phyloP scores from a whole-genome alignment of 176 grass and related monocot genomes.

The Chloris gayana region DNA sequence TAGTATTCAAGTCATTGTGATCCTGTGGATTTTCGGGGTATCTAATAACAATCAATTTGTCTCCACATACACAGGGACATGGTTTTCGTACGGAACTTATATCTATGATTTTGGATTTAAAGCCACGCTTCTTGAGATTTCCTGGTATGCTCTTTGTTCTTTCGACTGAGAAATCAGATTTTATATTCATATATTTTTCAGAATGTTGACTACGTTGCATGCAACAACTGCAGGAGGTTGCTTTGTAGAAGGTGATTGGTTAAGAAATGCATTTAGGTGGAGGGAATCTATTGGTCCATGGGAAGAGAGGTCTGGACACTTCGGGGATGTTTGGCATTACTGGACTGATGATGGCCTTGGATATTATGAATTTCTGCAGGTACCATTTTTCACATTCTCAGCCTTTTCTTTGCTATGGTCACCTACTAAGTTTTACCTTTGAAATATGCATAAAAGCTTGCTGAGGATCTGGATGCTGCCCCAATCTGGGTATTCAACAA shows the following conservation, averaged over 20 bases:
- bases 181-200: not conserved
- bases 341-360: constrained; percentile 98
- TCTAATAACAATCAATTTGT: constrained; percentile 3
- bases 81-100: constrained; percentile 85
- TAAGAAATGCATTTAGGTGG: constrained; percentile 98
- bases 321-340: constrained; percentile 97
- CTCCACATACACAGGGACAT: constrained; percentile 57
- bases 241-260: constrained; percentile 88
- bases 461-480: constrained; percentile 69
- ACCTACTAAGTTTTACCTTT: not conserved
- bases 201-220: constrained; percentile 17
- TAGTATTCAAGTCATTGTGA: not conserved
- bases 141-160: constrained; percentile 61
- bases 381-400: constrained; percentile 35
- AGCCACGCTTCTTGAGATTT: constrained; percentile 87
- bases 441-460: constrained; percentile 58
- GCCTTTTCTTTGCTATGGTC: constrained; percentile 6
- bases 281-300: constrained; percentile 86
- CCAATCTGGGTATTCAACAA: constrained; percentile 96
- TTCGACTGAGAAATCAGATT: constrained; percentile 2
- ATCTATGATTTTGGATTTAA: constrained; percentile 86
- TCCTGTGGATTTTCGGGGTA: not conserved
- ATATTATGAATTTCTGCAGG: constrained; percentile 95
- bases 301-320: constrained; percentile 98
- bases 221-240: constrained; percentile 68